A percentile compares a stretch with the other conserved stretches of the same genome.
Conservation (phyloP, 2,329 filamentous ascomycete species). For the Bisporella sp. region DNA sequence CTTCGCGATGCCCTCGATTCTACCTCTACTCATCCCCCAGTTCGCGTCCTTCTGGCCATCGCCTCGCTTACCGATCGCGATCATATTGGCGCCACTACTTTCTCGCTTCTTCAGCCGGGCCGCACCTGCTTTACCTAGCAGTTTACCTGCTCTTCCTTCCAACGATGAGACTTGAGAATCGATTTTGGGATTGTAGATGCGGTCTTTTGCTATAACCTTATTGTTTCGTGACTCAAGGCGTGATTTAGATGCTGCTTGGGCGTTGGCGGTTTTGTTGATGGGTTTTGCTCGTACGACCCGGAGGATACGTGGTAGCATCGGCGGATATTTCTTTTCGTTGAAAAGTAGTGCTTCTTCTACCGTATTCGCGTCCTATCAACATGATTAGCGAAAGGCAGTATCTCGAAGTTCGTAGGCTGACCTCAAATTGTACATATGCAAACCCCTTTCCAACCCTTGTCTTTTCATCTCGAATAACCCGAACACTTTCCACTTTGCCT, state of each 20-base stretch:
- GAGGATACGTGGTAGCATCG: constrained; percentile 82
- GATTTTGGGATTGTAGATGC: constrained; percentile 60
- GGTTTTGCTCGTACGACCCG: constrained; percentile 70
- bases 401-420: constrained; percentile 28
- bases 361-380: constrained; percentile 62
- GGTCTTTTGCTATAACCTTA: constrained; percentile 27
- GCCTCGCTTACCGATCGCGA: constrained; percentile 16
- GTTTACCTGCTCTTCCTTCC: constrained; percentile 65
- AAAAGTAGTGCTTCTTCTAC: constrained; percentile 88
- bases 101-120: constrained; percentile 25
- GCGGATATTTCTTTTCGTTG: constrained; percentile 87
- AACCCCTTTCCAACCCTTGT: constrained; percentile 95
- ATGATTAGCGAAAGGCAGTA: constrained; percentile 12
- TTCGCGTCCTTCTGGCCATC: constrained; percentile 4
- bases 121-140: constrained; percentile 67
- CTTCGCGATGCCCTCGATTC: constrained; percentile 34
- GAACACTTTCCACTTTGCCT: constrained; percentile 85
- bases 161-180: constrained; percentile 63
- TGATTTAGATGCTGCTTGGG: constrained; percentile 8
- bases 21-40: constrained; percentile 2
- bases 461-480: constrained; percentile 80
- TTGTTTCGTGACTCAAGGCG: constrained; percentile 25
- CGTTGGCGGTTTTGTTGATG: constrained; percentile 31
- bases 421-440: constrained; percentile 92
- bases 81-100: constrained; percentile 22